Base-by-base conservation (phyloP, 805 yeast genomes). In the Saccharomyces jurei region DNA sequence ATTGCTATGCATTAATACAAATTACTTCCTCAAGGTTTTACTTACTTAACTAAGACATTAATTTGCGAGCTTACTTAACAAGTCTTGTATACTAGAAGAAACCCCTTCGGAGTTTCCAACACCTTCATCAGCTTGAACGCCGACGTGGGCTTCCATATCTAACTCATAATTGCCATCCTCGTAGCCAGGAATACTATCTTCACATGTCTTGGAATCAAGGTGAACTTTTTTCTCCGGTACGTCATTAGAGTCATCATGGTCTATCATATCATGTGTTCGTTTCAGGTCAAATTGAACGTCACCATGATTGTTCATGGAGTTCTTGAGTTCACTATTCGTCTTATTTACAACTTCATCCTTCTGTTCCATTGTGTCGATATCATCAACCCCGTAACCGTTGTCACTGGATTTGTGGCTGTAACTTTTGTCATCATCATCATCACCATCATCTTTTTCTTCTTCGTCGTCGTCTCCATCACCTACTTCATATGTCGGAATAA, bases 61-160 rank as follows among this genome's bases (percentile, higher is more conserved):
- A 53, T 59, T 66, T 9, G 73, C 71, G 44, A 69, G 56, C 53
- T 64, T 68, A 58, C 71, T 69, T 50, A 69, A 57, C 41, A 69
- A 52, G 52, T 69, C 73, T 50, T 69, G 73, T 44, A 69, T 68
- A 52, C 63, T 68, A 1, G 72, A 68, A 1, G 72, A 64, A 10
- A 69, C 66, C 11, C 60, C 55, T 21, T 57, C 51, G n/a, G 58
- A 36, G 6, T 61, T 60, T 51, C 50, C 22, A 53, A 57, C 62
- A 21, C 56, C 54, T 5, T 58, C 52, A 29, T 58, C 50, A 2
- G 55, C 54, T 17, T 59, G 61, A 44, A 55, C 53, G 22, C 56
- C 57, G 27, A 52, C 56, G 5, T 26, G 31, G 31, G 46, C 47
- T 10, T 51, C 53, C 21, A 32, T 29, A 9, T 46, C 48, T 6